A percentile compares a stretch with the other conserved stretches of the same genome.
phyloP scores from a whole-genome alignment of 75 land plant species.

The Pinus tabuliformis region DNA sequence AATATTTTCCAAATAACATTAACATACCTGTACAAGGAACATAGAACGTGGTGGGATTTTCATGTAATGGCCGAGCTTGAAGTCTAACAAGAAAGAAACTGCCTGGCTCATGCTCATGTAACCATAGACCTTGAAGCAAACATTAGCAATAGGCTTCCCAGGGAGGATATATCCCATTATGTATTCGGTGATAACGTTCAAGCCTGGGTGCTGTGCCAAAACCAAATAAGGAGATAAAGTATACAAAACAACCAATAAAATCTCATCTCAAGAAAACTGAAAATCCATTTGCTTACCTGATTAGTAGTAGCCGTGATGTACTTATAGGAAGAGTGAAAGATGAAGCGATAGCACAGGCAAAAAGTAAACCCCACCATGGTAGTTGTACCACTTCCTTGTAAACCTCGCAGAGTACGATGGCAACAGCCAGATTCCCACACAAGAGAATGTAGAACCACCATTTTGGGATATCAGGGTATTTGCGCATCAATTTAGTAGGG shows the following conservation, averaged over 20 bases:
- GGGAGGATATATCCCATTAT: conserved; percentile 67
- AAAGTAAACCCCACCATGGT: conserved; percentile 33
- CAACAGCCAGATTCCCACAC: conserved; percentile 32
- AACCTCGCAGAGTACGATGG: conserved; percentile 42
- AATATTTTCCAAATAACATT: conserved; percentile 18
- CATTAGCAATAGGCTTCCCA: conserved; percentile 83
- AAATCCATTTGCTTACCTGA: conserved; percentile 35
- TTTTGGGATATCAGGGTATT: conserved; percentile 66
- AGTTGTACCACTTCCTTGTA: conserved; percentile 64
- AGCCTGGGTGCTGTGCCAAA: conserved; percentile 57
- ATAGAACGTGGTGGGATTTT: conserved; percentile 79
- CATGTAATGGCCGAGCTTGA: conserved; percentile 80
- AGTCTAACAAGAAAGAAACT: conserved; percentile 42
- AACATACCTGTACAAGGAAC: conserved; percentile 75
- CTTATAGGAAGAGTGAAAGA: conserved; percentile 87
- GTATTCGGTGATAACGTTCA: conserved; percentile 84
- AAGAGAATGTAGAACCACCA: conserved; percentile 83
- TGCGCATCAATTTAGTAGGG: conserved; percentile 77
- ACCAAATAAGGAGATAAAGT: too few relatives aligned
- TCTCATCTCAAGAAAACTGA: too few relatives aligned
- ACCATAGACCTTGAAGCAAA: conserved; percentile 85
- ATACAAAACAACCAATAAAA: too few relatives aligned
- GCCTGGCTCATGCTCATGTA: conserved; percentile 86
- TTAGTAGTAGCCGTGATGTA: conserved; percentile 92
- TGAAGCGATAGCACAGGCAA: conserved; percentile 72